Percentiles rank a stretch among this genome's conserved stretches.
These are phyloP conservation scores for Thalia dealbata DNA, from an alignment of 176 grass and related monocot species.

Conservation along the genomic window DNA sequence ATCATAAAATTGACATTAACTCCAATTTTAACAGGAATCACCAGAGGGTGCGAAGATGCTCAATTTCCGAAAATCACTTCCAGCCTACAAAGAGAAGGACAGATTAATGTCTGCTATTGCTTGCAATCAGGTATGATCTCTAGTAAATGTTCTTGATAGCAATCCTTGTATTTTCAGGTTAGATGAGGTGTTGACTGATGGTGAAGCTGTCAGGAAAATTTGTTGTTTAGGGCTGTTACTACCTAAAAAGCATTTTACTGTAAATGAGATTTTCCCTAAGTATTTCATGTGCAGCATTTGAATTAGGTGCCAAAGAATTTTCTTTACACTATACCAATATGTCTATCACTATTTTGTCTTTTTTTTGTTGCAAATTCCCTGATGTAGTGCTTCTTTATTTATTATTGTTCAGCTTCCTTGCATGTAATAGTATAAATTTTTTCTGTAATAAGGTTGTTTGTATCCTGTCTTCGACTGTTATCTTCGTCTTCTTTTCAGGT, in stretches of 20 bases:
- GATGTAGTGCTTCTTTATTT: too few species aligned
- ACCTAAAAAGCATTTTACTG: not conserved
- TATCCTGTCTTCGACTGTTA: not conserved
- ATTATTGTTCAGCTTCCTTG: too few species aligned
- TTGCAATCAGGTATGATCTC: conserved; percentile 62
- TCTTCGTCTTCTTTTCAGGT: conserved; percentile 32
- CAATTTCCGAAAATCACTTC: conserved; percentile 73
- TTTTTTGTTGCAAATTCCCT: not conserved
- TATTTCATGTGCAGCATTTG: not conserved
- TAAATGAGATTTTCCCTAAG: not conserved
- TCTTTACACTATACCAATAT: not conserved
- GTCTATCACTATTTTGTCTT: not conserved
- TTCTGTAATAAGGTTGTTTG: not conserved
- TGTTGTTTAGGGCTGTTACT: not conserved
- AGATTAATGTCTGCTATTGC: conserved; percentile 81
- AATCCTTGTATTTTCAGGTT: not conserved
- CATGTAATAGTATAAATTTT: not conserved
- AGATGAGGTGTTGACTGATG: not conserved
- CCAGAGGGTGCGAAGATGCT: conserved; percentile 74
- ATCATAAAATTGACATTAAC: conserved; percentile 2
- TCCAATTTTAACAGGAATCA: conserved; percentile 54
- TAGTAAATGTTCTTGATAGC: not conserved
- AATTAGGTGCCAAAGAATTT: not conserved
- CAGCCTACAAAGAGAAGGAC: conserved; percentile 87
- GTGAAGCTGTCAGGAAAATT: not conserved